Base-by-base conservation (phyloP, 176 grass and related monocot genomes). In the Tuctoria greenei region DNA sequence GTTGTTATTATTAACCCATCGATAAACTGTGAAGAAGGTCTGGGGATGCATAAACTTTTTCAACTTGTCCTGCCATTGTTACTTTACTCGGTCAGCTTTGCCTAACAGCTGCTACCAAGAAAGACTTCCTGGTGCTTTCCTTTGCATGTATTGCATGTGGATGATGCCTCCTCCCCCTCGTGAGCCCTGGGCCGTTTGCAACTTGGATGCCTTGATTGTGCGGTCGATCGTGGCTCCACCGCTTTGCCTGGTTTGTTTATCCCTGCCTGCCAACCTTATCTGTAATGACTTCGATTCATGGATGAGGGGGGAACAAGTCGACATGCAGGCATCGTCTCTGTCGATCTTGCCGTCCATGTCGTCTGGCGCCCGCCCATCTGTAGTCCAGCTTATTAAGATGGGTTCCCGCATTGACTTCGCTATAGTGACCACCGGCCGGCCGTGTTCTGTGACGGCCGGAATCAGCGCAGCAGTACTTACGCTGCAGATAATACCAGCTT, bases 81-180 rank as follows among this genome's bases (percentile, higher is more conserved):
- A 64, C 43, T 46, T 47, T 56, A n/a, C n/a, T n/a, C n/a, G n/a
- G 79, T 76, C 72, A 81, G 64, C 65, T 77, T 71, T 84, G 73
- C 7, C 17, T 42, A 50, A 17, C 54, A 44, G 42, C 15, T 41
- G n/a, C 31, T 3, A 15, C 76, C 31, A 25, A 42, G 64, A 10
- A 25, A 42, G 64, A 10, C 40, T 24, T 38, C n/a, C n/a, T 34
- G 41, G 25, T 66, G 24, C 18, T 67, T 40, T 60, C 71, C 35
- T 73, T 61, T 66, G 51, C 18, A 10, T 45, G 37, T 5, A 20
- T 14, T 0, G 40, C 85, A 83, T 61, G 74, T 82, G 74, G 45
- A 73, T 50, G 67, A 34, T 68, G 67, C n/a, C n/a, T n/a, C n/a
- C n/a, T n/a, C n/a, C n/a, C n/a, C n/a, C n/a, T n/a, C 58, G 59